Base-by-base conservation (phyloP, 257 asterid species). In the Datura wrightii region DNA sequence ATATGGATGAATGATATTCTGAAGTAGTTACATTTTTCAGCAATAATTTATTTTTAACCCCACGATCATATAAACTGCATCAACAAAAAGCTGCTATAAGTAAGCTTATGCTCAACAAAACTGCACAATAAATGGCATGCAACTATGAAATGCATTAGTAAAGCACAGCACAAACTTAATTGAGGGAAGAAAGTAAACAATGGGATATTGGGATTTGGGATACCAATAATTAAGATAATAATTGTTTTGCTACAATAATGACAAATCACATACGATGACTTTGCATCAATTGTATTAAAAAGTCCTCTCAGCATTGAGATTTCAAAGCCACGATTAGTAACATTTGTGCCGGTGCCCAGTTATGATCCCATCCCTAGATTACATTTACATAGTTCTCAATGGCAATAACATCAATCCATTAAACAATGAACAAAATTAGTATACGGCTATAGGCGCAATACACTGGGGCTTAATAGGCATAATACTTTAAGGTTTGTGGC, bases 381-480 rank as follows among this genome's bases (percentile, higher is more conserved):
- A 70, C 36, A 70, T 63, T 44, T 10, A 71, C 53, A 62, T 44
- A 55, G 44, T 80, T 80, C 71, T 13, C 67, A 55, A 80, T 37
- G 39, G 18, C 53, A 55, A 16, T 18, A 62, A 80, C 53, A 80
- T 54, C 6, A 39, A 80, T 53, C 48, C 50, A 34, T 58, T 55
- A 56, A 69, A 41, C 8, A 59, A 59, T 59, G 67, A 59, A 59
- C 14, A n/a, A 70, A 18, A 72, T 72, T 44, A 72, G 37, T 44
- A 10, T 44, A 10, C 16, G 39, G 14, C 55, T 42, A 19, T 70
- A 70, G 0, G 79, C 16, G 5, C 34, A 70, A 70, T 71, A 19
- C 79, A 9, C 18, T 44, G 79, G 50, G 79, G 50, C 66, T 24
- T 42, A 36, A 54, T 36, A 8, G 66, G 52, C 56, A 72, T 24